phyloP scores from a whole-genome alignment of 2,329 filamentous ascomycete genomes.

The Diaporthe sp. region DNA sequence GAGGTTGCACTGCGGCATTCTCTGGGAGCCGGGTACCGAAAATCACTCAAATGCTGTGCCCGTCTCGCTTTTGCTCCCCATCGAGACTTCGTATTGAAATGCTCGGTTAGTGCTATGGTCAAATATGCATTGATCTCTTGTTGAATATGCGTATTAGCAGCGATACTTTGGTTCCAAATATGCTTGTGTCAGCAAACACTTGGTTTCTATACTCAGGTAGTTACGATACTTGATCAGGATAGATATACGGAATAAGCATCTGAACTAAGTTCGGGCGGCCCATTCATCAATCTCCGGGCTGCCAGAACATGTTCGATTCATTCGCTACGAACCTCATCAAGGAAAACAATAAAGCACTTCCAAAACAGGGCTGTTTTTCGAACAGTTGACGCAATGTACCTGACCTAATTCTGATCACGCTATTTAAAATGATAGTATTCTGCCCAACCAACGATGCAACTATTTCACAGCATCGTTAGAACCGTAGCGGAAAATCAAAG shows the following conservation, averaged over 20 bases:
- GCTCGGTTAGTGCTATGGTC: neutral
- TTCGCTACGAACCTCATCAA: neutral
- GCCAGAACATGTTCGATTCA: neutral
- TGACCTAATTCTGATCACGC: neutral
- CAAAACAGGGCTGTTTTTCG: too few species aligned
- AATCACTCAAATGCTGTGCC: neutral
- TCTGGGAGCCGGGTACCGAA: neutral
- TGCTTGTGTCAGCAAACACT: neutral
- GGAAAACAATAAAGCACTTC: neutral
- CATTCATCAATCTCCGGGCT: neutral
- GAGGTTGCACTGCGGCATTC: neutral
- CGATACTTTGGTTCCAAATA: neutral
- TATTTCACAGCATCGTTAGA: neutral
- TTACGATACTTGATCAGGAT: neutral
- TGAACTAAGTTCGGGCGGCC: neutral
- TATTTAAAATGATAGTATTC: neutral
- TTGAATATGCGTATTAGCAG: neutral
- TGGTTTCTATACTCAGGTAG: neutral
- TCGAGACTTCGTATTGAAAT: neutral
- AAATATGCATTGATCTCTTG: neutral
- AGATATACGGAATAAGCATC: neutral
- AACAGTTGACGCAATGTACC: neutral
- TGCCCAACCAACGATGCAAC: constrained; percentile 9
- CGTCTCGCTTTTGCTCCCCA: neutral
- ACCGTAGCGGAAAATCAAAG: neutral